A percentile compares a stretch with the other conserved stretches of the same genome.
Conservation (phyloP, 108 stramenopile species). For the Asterionellopsis glacialis region DNA sequence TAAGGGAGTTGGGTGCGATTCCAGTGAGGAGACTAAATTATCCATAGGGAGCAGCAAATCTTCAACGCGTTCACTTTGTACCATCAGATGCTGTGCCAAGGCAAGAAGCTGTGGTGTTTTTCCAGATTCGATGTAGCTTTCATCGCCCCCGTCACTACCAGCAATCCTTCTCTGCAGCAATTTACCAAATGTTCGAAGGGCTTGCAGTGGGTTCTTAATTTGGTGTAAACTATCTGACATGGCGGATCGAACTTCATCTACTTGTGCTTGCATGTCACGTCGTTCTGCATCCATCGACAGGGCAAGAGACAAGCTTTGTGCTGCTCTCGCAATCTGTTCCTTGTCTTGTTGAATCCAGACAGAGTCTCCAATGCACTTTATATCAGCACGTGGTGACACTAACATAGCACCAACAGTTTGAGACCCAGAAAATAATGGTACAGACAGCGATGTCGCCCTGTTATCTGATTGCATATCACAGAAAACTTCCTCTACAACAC, state of each 20-base stretch:
- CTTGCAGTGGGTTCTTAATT: conserved; percentile 87
- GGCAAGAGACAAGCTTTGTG: conserved; percentile 71
- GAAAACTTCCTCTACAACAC: conserved; percentile 54
- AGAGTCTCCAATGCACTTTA: conserved; percentile 9
- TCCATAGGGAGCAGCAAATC: conserved; percentile 79
- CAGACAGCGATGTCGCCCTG: conserved; percentile 45
- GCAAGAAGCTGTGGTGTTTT: conserved; percentile 42
- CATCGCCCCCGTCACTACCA: conserved; percentile 15
- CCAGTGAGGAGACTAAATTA: conserved; percentile 42
- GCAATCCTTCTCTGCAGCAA: conserved; percentile 71
- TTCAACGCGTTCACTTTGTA: conserved; percentile 78
- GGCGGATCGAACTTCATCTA: conserved; percentile 41
- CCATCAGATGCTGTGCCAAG: conserved; percentile 64
- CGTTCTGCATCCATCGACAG: conserved; percentile 79
- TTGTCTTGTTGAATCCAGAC: conserved; percentile 60
- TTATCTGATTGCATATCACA: conserved; percentile 27
- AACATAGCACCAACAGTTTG: conserved; percentile 72
- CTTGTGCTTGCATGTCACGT: conserved; percentile 33
- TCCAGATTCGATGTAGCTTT: background rate
- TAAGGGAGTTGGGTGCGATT: conserved; percentile 6
- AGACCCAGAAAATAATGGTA: conserved; percentile 74
- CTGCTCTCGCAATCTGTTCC: conserved; percentile 62
- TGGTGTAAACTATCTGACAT: conserved; percentile 81
- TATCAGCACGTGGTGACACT: conserved; percentile 30
- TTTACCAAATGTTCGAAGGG: conserved; percentile 78